A percentile compares a stretch with the other conserved stretches of the same genome.
Evolutionary conservation across 306 rosid genomes (phyloP).

Genomic region (Vachellia pachyceras): DNA sequence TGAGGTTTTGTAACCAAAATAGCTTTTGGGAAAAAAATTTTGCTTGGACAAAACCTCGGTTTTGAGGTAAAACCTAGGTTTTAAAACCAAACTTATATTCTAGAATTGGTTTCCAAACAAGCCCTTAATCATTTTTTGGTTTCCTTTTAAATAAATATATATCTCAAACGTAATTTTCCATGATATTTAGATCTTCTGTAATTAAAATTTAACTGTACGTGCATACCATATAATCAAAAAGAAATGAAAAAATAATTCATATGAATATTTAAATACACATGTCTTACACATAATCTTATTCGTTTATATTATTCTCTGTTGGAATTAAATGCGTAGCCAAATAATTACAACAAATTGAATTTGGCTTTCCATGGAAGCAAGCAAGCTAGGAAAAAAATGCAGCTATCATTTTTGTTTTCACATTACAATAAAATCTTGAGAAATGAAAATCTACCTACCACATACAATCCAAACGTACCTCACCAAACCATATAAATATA

Average conservation of each 20-base stretch:
- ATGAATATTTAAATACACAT: too few relatives aligned
- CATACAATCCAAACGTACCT: neutral
- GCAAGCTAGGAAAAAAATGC: neutral
- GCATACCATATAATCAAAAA: too few relatives aligned
- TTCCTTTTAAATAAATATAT: neutral
- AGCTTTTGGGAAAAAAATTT: too few relatives aligned
- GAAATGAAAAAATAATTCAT: too few relatives aligned
- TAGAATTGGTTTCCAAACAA: too few relatives aligned
- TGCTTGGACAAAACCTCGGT: too few relatives aligned
- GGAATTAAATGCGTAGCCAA: neutral
- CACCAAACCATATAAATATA: slow-evolving; percentile 13
- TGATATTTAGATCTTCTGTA: neutral
- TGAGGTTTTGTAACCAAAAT: too few relatives aligned
- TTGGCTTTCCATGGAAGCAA: neutral
- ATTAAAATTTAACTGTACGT: too few relatives aligned
- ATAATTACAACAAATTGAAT: neutral
- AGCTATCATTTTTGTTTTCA: neutral
- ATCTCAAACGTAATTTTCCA: neutral
- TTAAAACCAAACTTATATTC: too few relatives aligned
- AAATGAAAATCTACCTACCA: slow-evolving; percentile 26
- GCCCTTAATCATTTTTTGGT: neutral
- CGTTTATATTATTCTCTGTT: neutral
- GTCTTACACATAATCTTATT: neutral
- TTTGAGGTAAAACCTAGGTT: too few relatives aligned
- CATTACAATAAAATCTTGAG: slow-evolving; percentile 10